Base-by-base conservation (phyloP, 164 flowering plant genomes). In the Chimonanthus salicifolius region DNA sequence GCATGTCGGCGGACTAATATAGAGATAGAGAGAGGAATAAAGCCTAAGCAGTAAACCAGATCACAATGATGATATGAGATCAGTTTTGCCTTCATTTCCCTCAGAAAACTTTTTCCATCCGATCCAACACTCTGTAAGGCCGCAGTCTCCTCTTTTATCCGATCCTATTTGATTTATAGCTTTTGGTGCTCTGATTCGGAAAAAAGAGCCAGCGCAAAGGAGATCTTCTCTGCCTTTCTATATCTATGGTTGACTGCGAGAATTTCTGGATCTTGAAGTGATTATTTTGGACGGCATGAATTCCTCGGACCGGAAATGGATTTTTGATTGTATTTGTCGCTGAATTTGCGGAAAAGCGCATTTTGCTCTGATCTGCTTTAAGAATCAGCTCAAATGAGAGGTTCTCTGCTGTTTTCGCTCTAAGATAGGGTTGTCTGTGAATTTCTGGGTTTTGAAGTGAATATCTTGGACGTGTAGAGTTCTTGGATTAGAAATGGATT, bases 1-100 rank as follows among this genome's bases (percentile, higher is more conserved):
- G 68, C 58, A 21, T 60, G 74, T 72, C 68, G 74, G 74, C 64
- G 74, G 15, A 49, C 33, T 10, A 60, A 16, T 51, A 64, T 63
- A 58, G n/a, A 68, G n/a, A 66, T 10, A 66, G 7, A 66, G 51
- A 62, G 68, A 33, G 33, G 16, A 72, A 72, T 62, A 58, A 58
- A 47, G 11, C 21, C 33, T 33, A 18, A 66, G 46, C 44, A 7
- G 16, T 13, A 66, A 13, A 21, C 44, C 13, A 43, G 68, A 21
- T 49, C 43, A 63, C 62, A 64, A 47, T 66, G 73, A 60, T 58
- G 65, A 63, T n/a, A 63, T 62, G 74, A 47, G 67, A 63, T 71
- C 73, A 64, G 73, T 58, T 58, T 65, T 65, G 15, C 73, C 65
- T 62, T 62, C n/a, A 18, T 3, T 11, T 7, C 33, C 21, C 65